Percentiles rank a stretch among this genome's conserved stretches.
Evolutionary conservation across 2,329 filamentous ascomycete genomes (phyloP).

Genomic region (Botrytis pseudocinerea): DNA sequence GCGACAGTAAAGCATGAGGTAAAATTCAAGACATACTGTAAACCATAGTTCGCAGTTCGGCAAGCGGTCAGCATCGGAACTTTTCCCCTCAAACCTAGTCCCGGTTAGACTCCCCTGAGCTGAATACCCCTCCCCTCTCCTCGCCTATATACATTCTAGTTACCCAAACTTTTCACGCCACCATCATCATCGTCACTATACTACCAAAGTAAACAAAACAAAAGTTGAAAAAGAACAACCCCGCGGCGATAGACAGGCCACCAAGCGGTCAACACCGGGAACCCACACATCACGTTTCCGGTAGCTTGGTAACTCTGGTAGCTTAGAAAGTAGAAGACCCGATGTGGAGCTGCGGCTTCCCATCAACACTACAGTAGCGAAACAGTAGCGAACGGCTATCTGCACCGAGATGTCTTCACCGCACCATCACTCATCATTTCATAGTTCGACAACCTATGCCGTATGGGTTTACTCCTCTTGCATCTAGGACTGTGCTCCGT

Average conservation of each 20-base stretch:
- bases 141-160: background rate
- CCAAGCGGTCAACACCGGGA: conserved; percentile 20
- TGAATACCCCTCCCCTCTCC: background rate
- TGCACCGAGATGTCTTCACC: conserved; percentile 21
- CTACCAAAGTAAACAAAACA: conserved; percentile 7
- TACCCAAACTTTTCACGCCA: conserved; percentile 5
- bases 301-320: conserved; percentile 12
- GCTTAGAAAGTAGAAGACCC: background rate
- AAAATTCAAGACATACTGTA: background rate
- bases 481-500: background rate
- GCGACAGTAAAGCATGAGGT: conserved; percentile 11
- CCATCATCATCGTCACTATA: background rate
- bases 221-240: conserved; percentile 7
- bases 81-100: conserved; percentile 6
- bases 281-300: conserved; percentile 18
- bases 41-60: background rate
- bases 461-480: background rate
- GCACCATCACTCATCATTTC: conserved; percentile 9
- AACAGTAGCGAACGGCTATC: conserved; percentile 13
- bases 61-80: conserved; percentile 8
- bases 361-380: conserved; percentile 14
- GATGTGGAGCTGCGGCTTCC: conserved; percentile 13
- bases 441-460: background rate
- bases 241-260: conserved; percentile 9
- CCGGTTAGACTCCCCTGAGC: background rate